Evolutionary conservation across 768 basidiomycete species (phyloP).

Genomic region (Boletales sp.): DNA sequence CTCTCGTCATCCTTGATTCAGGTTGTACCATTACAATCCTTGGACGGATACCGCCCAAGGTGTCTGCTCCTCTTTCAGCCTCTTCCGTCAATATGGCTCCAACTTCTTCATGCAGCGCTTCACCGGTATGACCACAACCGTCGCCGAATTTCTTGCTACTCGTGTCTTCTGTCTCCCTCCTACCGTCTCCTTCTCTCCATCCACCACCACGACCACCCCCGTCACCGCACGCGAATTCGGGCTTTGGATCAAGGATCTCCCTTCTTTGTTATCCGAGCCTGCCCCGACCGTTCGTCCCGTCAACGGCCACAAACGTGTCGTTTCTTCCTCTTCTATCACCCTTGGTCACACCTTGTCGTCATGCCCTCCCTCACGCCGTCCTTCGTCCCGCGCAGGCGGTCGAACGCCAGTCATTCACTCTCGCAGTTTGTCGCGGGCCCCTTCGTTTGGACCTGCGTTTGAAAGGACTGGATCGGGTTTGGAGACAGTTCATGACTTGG

Average conservation of each 20-base stretch:
- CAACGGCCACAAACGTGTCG: slow-evolving; percentile 49
- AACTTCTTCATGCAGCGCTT: slow-evolving; percentile 89
- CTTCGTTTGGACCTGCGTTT: slow-evolving; percentile 52
- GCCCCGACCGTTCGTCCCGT: slow-evolving; percentile 26
- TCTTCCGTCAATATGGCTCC: slow-evolving; percentile 74
- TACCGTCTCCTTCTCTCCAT: slow-evolving; percentile 37
- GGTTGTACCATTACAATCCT: slow-evolving; percentile 97
- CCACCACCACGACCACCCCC: slow-evolving; percentile 23
- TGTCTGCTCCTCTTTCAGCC: slow-evolving; percentile 75
- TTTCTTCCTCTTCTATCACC: slow-evolving; percentile 54
- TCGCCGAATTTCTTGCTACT: slow-evolving; percentile 83
- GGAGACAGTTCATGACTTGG: slow-evolving; percentile 52
- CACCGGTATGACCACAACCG: slow-evolving; percentile 80
- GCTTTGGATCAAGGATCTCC: slow-evolving; percentile 80
- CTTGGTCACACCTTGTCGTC: slow-evolving; percentile 62
- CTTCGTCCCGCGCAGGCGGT: slow-evolving; percentile 60
- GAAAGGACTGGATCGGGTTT: slow-evolving; percentile 42
- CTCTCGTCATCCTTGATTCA: slow-evolving; percentile 26
- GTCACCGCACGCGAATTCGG: slow-evolving; percentile 84
- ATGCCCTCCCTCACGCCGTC: slow-evolving; percentile 67
- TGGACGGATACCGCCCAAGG: slow-evolving; percentile 93
- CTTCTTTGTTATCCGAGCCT: slow-evolving; percentile 57
- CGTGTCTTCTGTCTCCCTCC: slow-evolving; percentile 80
- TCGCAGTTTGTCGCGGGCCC: slow-evolving; percentile 60
- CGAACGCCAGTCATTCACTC: slow-evolving; percentile 52